Evolutionary conservation across 2,329 filamentous ascomycete genomes (phyloP).

Genomic region (Cyclaneusma minus): DNA sequence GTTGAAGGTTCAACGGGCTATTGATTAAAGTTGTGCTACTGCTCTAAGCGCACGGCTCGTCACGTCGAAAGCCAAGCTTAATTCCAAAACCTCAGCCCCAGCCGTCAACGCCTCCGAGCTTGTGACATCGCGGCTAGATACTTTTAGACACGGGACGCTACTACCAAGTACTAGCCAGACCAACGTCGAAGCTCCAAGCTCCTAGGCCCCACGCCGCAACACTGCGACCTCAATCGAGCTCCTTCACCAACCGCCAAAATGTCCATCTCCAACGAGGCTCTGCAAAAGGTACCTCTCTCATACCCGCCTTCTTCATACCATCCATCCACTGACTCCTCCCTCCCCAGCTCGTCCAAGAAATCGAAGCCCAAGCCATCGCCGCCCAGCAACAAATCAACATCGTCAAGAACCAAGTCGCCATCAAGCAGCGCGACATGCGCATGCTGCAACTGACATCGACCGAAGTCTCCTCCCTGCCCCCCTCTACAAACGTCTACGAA

Average conservation of each 20-base stretch:
- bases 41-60: too few relatives aligned
- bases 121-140: too few relatives aligned
- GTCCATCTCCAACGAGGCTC: constrained; percentile 86
- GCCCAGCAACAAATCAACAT: constrained; percentile 87
- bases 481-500: constrained; percentile 74
- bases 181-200: too few relatives aligned
- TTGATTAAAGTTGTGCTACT: too few relatives aligned
- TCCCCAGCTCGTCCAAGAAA: constrained; percentile 72
- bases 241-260: constrained; percentile 47
- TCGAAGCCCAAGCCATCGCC: constrained; percentile 74
- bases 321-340: constrained; percentile 4
- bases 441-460: constrained; percentile 75
- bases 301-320: constrained; percentile 3
- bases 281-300: constrained; percentile 59
- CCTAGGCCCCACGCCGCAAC: too few relatives aligned
- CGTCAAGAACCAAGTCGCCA: constrained; percentile 67
- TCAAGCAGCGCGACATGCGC: constrained; percentile 78
- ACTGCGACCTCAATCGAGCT: too few relatives aligned
- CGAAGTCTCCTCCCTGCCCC: constrained; percentile 64
- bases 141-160: too few relatives aligned
- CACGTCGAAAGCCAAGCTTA: too few relatives aligned
- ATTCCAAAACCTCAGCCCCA: too few relatives aligned
- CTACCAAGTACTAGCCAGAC: too few relatives aligned
- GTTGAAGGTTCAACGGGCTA: too few relatives aligned
- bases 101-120: too few relatives aligned